Conservation (phyloP, 1,139 yeast species). For the Yamadazyma dendronema region DNA sequence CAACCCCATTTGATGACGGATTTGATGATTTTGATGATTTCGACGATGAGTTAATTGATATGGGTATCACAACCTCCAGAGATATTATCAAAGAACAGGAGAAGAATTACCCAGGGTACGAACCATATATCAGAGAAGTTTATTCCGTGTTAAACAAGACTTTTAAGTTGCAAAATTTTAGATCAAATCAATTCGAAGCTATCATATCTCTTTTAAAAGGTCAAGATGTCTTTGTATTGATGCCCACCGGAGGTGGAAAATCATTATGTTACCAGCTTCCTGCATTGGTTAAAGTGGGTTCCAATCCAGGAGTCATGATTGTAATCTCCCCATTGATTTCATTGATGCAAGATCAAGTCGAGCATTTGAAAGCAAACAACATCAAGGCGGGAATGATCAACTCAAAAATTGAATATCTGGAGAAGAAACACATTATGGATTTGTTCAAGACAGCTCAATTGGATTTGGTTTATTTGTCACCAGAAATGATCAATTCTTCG, state of each 20-base stretch:
- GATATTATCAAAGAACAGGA: conserved; percentile 15
- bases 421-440: conserved; percentile 62
- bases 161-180: conserved; percentile 66
- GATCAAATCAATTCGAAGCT: conserved; percentile 87
- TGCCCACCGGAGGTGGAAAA: conserved; percentile 99
- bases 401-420: conserved; percentile 67
- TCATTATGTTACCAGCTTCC: conserved; percentile 95
- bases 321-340: conserved; percentile 95
- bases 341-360: conserved; percentile 96
- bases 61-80: conserved; percentile 15
- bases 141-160: conserved; percentile 51
- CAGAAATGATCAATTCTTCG: conserved; percentile 90
- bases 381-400: conserved; percentile 88
- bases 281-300: conserved; percentile 74
- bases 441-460: conserved; percentile 63
- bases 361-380: conserved; percentile 63
- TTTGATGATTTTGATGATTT: conserved; percentile 24
- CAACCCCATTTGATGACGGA: conserved; percentile 1
- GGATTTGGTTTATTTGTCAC: conserved; percentile 84
- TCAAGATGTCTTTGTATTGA: conserved; percentile 85
- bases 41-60: conserved; percentile 27
- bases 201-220: conserved; percentile 78
- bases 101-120: conserved; percentile 32
- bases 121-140: conserved; percentile 53
- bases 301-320: conserved; percentile 78